A percentile compares a stretch with the other conserved stretches of the same genome.
Evolutionary conservation across 1,284 basidiomycete species (phyloP).

Genomic region (Rhodotorula sp.): DNA sequence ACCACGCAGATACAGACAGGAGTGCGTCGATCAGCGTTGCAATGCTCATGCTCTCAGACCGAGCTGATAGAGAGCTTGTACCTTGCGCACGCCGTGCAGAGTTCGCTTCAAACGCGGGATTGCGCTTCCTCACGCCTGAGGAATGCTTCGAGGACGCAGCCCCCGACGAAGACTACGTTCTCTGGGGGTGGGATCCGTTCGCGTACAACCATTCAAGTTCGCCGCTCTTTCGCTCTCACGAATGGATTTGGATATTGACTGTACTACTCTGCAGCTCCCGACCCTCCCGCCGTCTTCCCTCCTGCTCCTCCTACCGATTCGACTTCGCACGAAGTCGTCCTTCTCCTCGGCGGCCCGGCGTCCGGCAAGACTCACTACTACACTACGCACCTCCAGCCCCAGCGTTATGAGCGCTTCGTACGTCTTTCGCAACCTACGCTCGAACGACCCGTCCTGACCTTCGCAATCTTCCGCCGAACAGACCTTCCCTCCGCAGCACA

Average conservation of each 20-base stretch:
- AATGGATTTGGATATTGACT: no score
- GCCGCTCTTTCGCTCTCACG: background rate
- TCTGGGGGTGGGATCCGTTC: constrained; percentile 24
- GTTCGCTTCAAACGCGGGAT: constrained; percentile 71
- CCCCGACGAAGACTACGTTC: constrained; percentile 3
- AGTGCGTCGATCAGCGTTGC: constrained; percentile 2
- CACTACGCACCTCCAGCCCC: constrained; percentile 58
- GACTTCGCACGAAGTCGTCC: constrained; percentile 57
- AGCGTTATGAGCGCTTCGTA: background rate
- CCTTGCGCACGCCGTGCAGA: constrained; percentile 47
- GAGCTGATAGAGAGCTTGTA: no score
- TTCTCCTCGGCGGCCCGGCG: constrained; percentile 84
- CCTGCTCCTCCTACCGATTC: background rate
- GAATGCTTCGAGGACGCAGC: constrained; percentile 67
- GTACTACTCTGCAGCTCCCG: background rate
- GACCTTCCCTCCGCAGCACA: no score
- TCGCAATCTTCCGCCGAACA: no score
- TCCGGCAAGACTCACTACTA: constrained; percentile 84
- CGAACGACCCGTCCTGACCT: background rate
- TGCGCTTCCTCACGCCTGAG: constrained; percentile 67
- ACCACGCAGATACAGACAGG: constrained; percentile 25
- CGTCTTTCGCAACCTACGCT: background rate
- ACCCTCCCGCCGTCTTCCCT: background rate
- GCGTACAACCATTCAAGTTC: constrained; percentile 19
- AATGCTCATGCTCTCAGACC: background rate